Evolutionary conservation across 176 grass and related monocot species (phyloP).

Genomic region (Oryza brachyantha): DNA sequence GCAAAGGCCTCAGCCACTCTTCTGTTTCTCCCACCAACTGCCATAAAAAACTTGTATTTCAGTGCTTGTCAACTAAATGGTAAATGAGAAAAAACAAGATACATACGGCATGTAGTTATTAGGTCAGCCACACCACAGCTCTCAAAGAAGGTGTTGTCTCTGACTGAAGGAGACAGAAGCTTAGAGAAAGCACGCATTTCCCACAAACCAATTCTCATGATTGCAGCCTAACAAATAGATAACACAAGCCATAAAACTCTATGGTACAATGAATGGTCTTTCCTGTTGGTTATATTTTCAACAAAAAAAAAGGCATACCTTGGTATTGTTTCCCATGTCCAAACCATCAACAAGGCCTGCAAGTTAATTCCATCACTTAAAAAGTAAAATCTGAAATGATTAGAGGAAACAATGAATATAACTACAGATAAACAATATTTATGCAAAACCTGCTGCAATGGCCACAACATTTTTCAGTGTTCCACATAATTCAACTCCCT

Average conservation of each 20-base stretch:
- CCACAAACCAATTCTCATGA: conserved; percentile 91
- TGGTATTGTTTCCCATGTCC: conserved; percentile 98
- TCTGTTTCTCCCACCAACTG: conserved; percentile 93
- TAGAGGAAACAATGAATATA: conserved; percentile 17
- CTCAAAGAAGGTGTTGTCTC: conserved; percentile 95
- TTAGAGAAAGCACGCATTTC: conserved; percentile 95
- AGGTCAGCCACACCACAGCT: conserved; percentile 95
- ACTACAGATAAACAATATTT: neutral
- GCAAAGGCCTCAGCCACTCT: conserved; percentile 94
- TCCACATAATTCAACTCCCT: conserved; percentile 94
- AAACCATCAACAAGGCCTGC: conserved; percentile 92
- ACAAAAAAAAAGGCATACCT: conserved; percentile 45
- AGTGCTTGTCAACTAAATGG: neutral
- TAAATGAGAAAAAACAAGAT: conserved; percentile 25
- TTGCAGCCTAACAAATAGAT: conserved; percentile 59
- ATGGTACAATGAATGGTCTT: neutral
- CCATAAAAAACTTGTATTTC: conserved; percentile 26
- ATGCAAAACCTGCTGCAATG: conserved; percentile 78
- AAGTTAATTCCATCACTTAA: conserved; percentile 23
- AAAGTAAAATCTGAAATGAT: conserved; percentile 19
- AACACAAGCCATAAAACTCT: neutral
- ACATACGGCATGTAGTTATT: conserved; percentile 91
- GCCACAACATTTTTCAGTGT: conserved; percentile 97
- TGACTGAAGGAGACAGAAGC: conserved; percentile 81
- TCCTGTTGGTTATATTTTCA: neutral